Conservation (phyloP, 441 rosid genomes). For the Pelargonium australe region DNA sequence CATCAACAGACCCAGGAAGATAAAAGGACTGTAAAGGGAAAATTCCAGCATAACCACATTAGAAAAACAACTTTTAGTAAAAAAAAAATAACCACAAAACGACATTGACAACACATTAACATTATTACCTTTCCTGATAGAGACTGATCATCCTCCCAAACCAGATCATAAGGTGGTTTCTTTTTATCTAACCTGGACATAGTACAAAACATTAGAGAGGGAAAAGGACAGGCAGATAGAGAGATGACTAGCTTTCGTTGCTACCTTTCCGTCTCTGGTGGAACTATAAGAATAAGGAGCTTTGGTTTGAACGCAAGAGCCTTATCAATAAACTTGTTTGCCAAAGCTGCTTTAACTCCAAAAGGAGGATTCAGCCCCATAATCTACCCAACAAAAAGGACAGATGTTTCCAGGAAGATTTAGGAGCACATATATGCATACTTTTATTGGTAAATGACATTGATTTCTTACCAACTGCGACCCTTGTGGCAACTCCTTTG, state of each 20-base stretch:
- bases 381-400: constrained; percentile 39
- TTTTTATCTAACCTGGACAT: constrained; percentile 65
- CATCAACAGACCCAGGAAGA: constrained; percentile 79
- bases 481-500: constrained; percentile 61
- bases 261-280: constrained; percentile 77
- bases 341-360: constrained; percentile 67
- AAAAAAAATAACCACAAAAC: neutral
- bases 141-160: constrained; percentile 61
- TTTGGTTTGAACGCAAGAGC: constrained; percentile 88
- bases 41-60: constrained; percentile 13
- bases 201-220: constrained; percentile 9
- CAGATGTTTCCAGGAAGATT: constrained; percentile 12
- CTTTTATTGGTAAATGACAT: constrained; percentile 6
- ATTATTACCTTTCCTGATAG: constrained; percentile 79
- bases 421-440: neutral
- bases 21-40: constrained; percentile 66
- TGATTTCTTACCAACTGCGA: constrained; percentile 55
- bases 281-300: constrained; percentile 81
- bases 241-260: constrained; percentile 11
- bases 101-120: neutral
- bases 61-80: neutral
- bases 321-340: constrained; percentile 67
- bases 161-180: constrained; percentile 55
- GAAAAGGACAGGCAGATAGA: constrained; percentile 12
- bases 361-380: constrained; percentile 98